phyloP scores from a whole-genome alignment of 176 grass and related monocot species.

The Secale cereale region DNA sequence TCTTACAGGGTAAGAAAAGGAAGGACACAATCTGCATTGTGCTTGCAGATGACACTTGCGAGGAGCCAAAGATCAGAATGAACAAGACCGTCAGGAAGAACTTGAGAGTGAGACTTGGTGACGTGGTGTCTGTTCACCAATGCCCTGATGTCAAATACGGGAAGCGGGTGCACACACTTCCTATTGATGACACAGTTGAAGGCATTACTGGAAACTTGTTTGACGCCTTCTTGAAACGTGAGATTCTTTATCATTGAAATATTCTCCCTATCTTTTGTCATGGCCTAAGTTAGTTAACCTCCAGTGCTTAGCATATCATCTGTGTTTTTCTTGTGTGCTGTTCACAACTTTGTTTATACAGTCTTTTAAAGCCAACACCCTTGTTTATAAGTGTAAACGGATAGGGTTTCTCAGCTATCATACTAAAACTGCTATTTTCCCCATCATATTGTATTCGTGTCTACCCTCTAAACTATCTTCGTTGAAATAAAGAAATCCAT shows the following conservation, averaged over 20 bases:
- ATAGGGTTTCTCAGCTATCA: background rate
- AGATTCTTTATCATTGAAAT: slow-evolving; percentile 22
- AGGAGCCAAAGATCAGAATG: slow-evolving; percentile 78
- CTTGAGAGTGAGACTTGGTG: slow-evolving; percentile 62
- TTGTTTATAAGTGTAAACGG: background rate
- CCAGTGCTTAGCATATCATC: background rate
- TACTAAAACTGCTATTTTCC: background rate
- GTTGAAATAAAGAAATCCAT: background rate
- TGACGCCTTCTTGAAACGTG: slow-evolving; percentile 75
- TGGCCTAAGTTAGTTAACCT: background rate
- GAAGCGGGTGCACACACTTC: slow-evolving; percentile 68
- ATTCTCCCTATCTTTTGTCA: background rate
- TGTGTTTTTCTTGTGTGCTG: background rate
- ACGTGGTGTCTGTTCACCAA: slow-evolving; percentile 78
- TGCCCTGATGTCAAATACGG: slow-evolving; percentile 87
- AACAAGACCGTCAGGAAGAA: slow-evolving; percentile 80
- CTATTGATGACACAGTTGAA: slow-evolving; percentile 83
- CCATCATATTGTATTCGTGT: background rate
- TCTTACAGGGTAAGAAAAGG: slow-evolving; percentile 73
- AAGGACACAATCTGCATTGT: slow-evolving; percentile 83
- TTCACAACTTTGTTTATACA: background rate
- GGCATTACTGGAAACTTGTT: slow-evolving; percentile 87
- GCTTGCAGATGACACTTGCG: slow-evolving; percentile 68
- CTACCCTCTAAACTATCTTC: background rate
- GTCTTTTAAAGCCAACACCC: background rate